phyloP scores from a whole-genome alignment of 305 asterid genomes.

The Fraxinus dipetala region DNA sequence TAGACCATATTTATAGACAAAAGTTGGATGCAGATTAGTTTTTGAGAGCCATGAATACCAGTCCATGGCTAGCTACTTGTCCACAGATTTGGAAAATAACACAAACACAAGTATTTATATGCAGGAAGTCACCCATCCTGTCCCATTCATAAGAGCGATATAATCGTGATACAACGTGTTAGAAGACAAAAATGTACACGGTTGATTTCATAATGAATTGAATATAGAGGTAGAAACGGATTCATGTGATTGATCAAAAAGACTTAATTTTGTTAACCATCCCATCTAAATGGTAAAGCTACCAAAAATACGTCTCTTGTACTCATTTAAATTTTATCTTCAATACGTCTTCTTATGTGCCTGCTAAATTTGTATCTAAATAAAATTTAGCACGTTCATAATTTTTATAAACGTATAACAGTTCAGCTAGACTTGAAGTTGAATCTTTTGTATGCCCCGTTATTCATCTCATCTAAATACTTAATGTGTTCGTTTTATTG shows the following conservation, averaged over 20 bases:
- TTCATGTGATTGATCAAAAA: background rate
- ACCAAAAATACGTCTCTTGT: background rate
- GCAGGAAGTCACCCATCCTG: background rate
- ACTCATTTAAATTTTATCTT: background rate
- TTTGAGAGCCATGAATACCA: constrained; percentile 79
- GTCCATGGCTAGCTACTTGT: constrained; percentile 48
- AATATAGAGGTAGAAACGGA: background rate
- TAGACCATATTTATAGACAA: constrained; percentile 49
- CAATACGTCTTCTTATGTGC: background rate
- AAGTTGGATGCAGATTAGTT: constrained; percentile 56
- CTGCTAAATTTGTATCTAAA: background rate
- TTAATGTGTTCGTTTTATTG: background rate
- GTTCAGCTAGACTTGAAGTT: background rate
- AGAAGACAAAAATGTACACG: background rate
- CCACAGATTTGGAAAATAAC: background rate
- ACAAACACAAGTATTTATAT: background rate
- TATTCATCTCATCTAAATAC: background rate
- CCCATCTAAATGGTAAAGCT: background rate
- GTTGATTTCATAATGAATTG: background rate
- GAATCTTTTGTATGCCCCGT: background rate
- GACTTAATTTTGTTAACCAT: background rate
- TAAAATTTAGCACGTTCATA: background rate
- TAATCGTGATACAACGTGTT: background rate
- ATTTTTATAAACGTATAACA: background rate
- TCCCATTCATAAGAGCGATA: background rate